Percentiles rank a stretch among this genome's conserved stretches.
Evolutionary conservation across 2,329 filamentous ascomycete species (phyloP).

Genomic region (Clonostachys chloroleuca): DNA sequence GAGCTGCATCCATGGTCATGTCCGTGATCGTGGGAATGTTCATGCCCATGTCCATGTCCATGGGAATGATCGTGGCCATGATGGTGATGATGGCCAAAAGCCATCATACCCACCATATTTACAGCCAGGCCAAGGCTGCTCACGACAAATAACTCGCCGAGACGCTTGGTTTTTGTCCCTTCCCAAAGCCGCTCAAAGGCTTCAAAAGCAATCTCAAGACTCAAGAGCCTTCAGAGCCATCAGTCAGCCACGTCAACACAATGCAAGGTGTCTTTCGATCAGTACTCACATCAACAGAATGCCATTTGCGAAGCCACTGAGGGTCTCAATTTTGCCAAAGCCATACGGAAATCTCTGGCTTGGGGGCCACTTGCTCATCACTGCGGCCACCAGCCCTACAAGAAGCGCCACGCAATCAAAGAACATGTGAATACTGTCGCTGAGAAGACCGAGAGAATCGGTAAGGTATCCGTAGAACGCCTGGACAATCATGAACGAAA

Average conservation of each 20-base stretch:
- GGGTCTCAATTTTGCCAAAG: constrained; percentile 92
- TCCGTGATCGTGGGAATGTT: constrained; percentile 31
- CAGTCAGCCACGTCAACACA: not conserved
- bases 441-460: constrained; percentile 89
- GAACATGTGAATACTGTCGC: constrained; percentile 98
- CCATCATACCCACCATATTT: constrained; percentile 87
- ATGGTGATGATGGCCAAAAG: constrained; percentile 67
- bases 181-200: constrained; percentile 84
- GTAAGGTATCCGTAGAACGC: constrained; percentile 92
- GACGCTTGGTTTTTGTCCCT: constrained; percentile 75
- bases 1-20: constrained; percentile 20
- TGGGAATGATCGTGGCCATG: constrained; percentile 32
- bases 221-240: constrained; percentile 64
- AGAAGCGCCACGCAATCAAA: constrained; percentile 93
- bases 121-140: constrained; percentile 83
- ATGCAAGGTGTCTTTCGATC: too few relatives aligned
- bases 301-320: constrained; percentile 95
- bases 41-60: constrained; percentile 30
- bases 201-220: constrained; percentile 93
- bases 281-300: constrained; percentile 77
- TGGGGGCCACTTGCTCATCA: constrained; percentile 95
- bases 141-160: constrained; percentile 84
- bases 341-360: constrained; percentile 89
- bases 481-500: constrained; percentile 91
- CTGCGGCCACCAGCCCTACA: constrained; percentile 85